Base-by-base conservation (phyloP, 257 asterid genomes). In the Nicotiana attenuata region DNA sequence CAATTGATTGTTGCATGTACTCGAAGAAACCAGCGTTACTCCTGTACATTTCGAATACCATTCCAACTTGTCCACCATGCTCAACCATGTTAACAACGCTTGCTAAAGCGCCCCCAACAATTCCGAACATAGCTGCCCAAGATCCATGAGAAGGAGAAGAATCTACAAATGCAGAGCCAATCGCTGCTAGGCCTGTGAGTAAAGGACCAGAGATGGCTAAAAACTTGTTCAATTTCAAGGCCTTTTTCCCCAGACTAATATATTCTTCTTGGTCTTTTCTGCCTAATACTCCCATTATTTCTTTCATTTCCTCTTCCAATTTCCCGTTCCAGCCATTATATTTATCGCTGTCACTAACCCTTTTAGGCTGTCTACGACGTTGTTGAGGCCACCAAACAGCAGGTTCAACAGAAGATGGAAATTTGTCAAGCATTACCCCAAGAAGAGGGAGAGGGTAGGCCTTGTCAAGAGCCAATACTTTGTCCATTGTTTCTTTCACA, bases 61-160 rank as follows among this genome's bases (percentile, higher is more conserved):
- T 94, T 5, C 98, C 98, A 7, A 92, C 92, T 71, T 92, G 97
- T 22, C 91, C 92, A 1, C 97, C 98, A 78, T 94, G 98, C 63
- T 94, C 94, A 2, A 92, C 2, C 45, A 90, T 76, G 86, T 90
- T 94, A 83, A 90, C 92, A 7, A 82, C 89, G 10, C 87, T 89
- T 7, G 97, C 98, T 82, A 92, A 75, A 55, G 94, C 95, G 2
- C 98, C 98, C 0, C 89, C 91, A 1, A 77, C 81, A 5, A 89
- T 88, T n/a, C 91, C 98, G 6, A 87, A 15, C 31, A 81, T 61
- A 28, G 81, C 85, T 13, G 90, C 93, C 91, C 88, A 88, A 11
- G 79, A 73, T 47, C 79, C 79, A 73, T 47, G 61, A 3, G 67
- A 85, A 0, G 89, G 86, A 29, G 90, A 57, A 17, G 90, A 50